Conservation (phyloP, 192 early-diverging fungal genomes). For the Cladochytrium replicatum region DNA sequence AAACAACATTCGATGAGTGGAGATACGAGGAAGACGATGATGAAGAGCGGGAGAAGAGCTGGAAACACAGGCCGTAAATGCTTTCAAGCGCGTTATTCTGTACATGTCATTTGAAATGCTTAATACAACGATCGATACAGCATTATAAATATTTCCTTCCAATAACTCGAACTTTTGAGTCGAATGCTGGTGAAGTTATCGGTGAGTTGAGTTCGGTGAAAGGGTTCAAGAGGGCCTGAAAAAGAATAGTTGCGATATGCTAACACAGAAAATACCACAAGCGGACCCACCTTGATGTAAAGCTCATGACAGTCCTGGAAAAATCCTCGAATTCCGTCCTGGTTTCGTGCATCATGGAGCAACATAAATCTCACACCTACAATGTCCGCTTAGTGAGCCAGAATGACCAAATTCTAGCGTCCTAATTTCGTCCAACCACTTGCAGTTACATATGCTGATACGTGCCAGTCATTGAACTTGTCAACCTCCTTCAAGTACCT, state of each 20-base stretch:
- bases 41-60: too few species aligned
- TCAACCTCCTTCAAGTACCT: slow-evolving; percentile 94
- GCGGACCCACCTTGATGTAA: slow-evolving; percentile 66
- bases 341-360: slow-evolving; percentile 66
- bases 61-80: too few species aligned
- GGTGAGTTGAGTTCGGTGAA: slow-evolving; percentile 78
- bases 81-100: too few species aligned
- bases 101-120: too few species aligned
- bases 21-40: too few species aligned
- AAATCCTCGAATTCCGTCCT: slow-evolving; percentile 72
- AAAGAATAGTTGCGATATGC: slow-evolving; percentile 4
- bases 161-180: slow-evolving; percentile 61
- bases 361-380: slow-evolving; percentile 70
- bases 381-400: background rate
- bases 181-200: slow-evolving; percentile 71
- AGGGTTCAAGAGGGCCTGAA: slow-evolving; percentile 75
- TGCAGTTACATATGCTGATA: slow-evolving; percentile 85
- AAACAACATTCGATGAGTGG: too few species aligned
- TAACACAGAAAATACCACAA: slow-evolving; percentile 14
- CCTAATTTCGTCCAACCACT: slow-evolving; percentile 46
- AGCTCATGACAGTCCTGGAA: slow-evolving; percentile 76
- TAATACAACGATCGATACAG: too few species aligned
- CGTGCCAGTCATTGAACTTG: slow-evolving; percentile 87
- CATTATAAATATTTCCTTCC: slow-evolving; percentile 69
- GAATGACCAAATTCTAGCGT: slow-evolving; percentile 3